Conservation (phyloP, 2,329 filamentous ascomycete species). For the Penicillium sp. region DNA sequence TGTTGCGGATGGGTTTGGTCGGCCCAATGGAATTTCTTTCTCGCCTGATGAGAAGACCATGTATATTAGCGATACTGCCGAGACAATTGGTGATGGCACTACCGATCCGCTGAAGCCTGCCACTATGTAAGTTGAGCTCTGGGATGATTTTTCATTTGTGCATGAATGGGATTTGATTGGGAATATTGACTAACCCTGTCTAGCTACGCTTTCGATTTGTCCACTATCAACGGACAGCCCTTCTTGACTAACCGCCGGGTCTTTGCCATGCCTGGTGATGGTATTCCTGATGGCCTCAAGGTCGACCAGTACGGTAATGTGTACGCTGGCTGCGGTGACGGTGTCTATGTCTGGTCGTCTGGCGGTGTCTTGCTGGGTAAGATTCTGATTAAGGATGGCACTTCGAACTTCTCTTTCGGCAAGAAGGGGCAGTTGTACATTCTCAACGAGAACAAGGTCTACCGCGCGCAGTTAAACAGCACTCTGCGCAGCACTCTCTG, state of each 20-base stretch:
- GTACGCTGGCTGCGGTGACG: slow-evolving; percentile 57
- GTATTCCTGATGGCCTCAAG: slow-evolving; percentile 51
- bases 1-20: slow-evolving; percentile 40
- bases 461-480: slow-evolving; percentile 40
- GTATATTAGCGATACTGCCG: slow-evolving; percentile 46
- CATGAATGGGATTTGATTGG: not conserved
- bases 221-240: slow-evolving; percentile 35
- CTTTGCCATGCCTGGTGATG: slow-evolving; percentile 53
- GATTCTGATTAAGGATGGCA: slow-evolving; percentile 53
- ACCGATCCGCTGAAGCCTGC: slow-evolving; percentile 18
- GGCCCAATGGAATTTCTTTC: slow-evolving; percentile 47
- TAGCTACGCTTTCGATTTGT: slow-evolving; percentile 53
- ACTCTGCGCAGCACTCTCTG: slow-evolving; percentile 18
- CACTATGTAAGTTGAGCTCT: slow-evolving; percentile 29
- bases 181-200: not conserved
- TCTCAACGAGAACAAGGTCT: slow-evolving; percentile 51
- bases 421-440: slow-evolving; percentile 40
- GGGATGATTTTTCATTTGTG: not conserved
- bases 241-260: slow-evolving; percentile 53
- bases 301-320: slow-evolving; percentile 57
- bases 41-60: slow-evolving; percentile 39
- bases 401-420: slow-evolving; percentile 55
- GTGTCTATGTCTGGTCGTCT: slow-evolving; percentile 56
- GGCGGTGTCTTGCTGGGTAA: slow-evolving; percentile 56
- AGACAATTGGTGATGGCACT: slow-evolving; percentile 24